Conservation (phyloP, 2,329 filamentous ascomycete genomes). For the Huntiella savannae region DNA sequence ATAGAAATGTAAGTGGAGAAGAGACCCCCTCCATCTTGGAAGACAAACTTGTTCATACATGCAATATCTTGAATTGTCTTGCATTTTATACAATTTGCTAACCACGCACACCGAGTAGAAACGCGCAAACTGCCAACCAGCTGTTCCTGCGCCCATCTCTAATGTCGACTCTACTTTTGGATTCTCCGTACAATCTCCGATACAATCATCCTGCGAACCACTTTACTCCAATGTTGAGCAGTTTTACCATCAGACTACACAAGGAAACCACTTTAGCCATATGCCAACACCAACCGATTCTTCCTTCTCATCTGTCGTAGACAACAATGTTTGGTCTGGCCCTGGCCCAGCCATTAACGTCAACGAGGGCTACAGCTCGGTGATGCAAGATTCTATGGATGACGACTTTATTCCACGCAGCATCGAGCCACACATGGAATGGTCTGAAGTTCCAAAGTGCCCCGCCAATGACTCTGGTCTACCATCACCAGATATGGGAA, state of each 20-base stretch:
- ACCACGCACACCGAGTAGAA: slow-evolving; percentile 3
- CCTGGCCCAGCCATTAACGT: slow-evolving; percentile 18
- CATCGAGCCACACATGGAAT: slow-evolving; percentile 26
- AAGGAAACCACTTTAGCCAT: slow-evolving; percentile 21
- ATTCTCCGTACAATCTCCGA: slow-evolving; percentile 14
- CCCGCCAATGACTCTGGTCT: slow-evolving; percentile 24
- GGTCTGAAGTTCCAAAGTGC: slow-evolving; percentile 23
- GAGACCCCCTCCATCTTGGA: background rate
- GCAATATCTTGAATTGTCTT: background rate
- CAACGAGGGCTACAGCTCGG: background rate
- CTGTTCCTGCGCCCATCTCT: background rate
- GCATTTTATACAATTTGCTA: no score
- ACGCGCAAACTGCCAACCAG: slow-evolving; percentile 9
- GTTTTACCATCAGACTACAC: slow-evolving; percentile 2
- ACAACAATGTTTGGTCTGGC: slow-evolving; percentile 20
- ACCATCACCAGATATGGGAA: slow-evolving; percentile 17
- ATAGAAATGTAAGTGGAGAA: slow-evolving; percentile 9
- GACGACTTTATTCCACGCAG: slow-evolving; percentile 30
- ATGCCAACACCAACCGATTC: slow-evolving; percentile 42
- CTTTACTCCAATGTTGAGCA: slow-evolving; percentile 13
- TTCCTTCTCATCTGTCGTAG: slow-evolving; percentile 35
- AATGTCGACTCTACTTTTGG: background rate
- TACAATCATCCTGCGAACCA: slow-evolving; percentile 29
- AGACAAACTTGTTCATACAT: background rate
- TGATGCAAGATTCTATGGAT: background rate